These are phyloP conservation scores for Urochloa ruziziensis DNA, from an alignment of 176 grass and related monocot species.

Conservation along the genomic window DNA sequence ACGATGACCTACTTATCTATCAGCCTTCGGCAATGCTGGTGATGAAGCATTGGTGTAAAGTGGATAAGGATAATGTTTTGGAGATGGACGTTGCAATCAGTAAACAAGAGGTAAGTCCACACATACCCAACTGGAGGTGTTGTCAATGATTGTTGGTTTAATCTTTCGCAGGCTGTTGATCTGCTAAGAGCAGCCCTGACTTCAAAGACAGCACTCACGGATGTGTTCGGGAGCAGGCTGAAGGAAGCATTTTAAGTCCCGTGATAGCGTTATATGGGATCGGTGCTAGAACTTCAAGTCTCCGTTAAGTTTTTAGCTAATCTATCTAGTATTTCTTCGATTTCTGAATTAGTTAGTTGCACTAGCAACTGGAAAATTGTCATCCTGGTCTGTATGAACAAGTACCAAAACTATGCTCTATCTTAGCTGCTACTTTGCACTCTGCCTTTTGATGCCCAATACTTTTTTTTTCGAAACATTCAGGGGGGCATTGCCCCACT, in stretches of 20 bases:
- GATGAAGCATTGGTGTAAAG: background rate
- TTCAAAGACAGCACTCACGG: background rate
- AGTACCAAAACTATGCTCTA: too few relatives aligned
- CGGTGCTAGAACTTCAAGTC: background rate
- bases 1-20: background rate
- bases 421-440: background rate
- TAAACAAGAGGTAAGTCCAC: slow-evolving; percentile 2
- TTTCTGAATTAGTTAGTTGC: background rate
- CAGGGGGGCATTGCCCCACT: too few relatives aligned
- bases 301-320: background rate
- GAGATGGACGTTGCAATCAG: background rate
- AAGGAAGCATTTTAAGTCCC: background rate
- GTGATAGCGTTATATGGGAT: background rate
- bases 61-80: background rate
- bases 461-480: too few relatives aligned
- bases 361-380: background rate
- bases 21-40: background rate
- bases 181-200: background rate
- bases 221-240: slow-evolving; percentile 9
- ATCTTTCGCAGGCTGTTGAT: background rate
- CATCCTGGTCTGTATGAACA: background rate
- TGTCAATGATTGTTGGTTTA: background rate
- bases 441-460: too few relatives aligned
- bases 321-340: background rate
- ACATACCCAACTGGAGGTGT: background rate